Evolutionary conservation across 768 basidiomycete genomes (phyloP), one percentile per base, ranked within the genome.

Genomic region (Xerocomellus amylosporus): DNA sequence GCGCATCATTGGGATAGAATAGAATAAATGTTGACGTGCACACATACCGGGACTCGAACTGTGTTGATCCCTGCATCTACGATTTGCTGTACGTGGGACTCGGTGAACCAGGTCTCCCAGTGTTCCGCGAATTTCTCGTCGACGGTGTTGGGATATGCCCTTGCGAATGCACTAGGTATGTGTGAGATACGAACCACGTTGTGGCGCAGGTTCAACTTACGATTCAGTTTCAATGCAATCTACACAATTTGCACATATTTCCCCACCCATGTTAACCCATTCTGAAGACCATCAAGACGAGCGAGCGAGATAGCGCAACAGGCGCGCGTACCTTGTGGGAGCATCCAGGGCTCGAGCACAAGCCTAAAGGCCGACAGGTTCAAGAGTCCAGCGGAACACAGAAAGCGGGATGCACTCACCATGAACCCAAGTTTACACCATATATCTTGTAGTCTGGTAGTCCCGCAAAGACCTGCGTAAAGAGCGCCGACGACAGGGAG

Each of bases 321-420:
- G 7, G 7, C 0, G 17, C 1, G 12, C 50, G 10, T 55, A 85
- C 85, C 85, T 67, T 76, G 72, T 9, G 87, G 88, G 39, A 89
- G 75, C 88, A 91, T 91, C 89, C 89, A 91, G n/a, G 87, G 61
- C 62, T 91, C 89, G 6, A 89, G 67, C 0, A 91, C 69, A 46
- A 91, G 76, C 89, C 89, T 90, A n/a, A n/a, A n/a, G n/a, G 39
- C 45, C 45, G 20, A 45, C 40, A 24, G 45, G 37, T 58, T 56
- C 45, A 36, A 56, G 33, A 31, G 34, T 14, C 14, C 31, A 12
- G 22, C 24, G 4, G 9, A 10, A 49, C 14, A 24, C n/a, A 5
- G 19, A 14, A 7, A 9, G 4, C 28, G 46, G 26, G 47, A 39
- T n/a, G 53, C 5, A 60, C 75, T 20, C 56, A 81, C 84, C 84